These are phyloP conservation scores for Trichoderma erinaceum DNA, from an alignment of 495 filamentous ascomycete genomes.

Conservation along the genomic window DNA sequence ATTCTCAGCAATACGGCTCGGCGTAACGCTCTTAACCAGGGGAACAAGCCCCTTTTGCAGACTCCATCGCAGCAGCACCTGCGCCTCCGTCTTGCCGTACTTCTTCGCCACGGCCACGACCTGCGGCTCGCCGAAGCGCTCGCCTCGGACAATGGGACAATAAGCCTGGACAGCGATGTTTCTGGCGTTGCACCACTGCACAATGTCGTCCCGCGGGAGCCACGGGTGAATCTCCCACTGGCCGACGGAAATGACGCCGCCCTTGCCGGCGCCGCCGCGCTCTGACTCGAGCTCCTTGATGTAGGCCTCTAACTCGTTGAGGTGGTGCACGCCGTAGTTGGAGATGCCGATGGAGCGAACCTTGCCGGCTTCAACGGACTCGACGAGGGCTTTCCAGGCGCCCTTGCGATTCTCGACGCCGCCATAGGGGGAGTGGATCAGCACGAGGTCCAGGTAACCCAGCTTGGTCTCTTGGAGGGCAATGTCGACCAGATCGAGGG, in stretches of 20 bases:
- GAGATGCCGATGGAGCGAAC: conserved; percentile 58
- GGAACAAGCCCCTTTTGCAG: conserved; percentile 73
- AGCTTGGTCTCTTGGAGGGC: conserved; percentile 48
- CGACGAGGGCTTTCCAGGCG: conserved; percentile 57
- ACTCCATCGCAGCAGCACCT: conserved; percentile 81
- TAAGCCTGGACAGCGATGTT: conserved; percentile 75
- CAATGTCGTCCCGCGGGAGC: conserved; percentile 70
- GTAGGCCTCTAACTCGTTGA: conserved; percentile 68
- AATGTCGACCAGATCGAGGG: conserved; percentile 48
- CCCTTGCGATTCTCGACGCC: conserved; percentile 50
- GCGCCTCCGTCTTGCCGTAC: conserved; percentile 65
- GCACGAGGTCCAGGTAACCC: conserved; percentile 59
- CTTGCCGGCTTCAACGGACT: conserved; percentile 57
- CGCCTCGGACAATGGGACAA: conserved; percentile 64
- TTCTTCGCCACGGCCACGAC: conserved; percentile 58
- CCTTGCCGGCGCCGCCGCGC: conserved; percentile 55
- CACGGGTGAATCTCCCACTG: conserved; percentile 92
- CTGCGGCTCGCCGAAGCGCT: conserved; percentile 58
- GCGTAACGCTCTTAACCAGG: conserved; percentile 69
- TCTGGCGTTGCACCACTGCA: conserved; percentile 63
- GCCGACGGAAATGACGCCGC: conserved; percentile 71
- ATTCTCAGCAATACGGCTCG: conserved; percentile 67
- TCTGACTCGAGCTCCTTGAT: conserved; percentile 59
- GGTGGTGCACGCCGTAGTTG: conserved; percentile 64
- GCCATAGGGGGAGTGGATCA: conserved; percentile 57